Evolutionary conservation across 768 basidiomycete species (phyloP), one percentile per base, ranked within the genome.

Genomic region (Kwoniella shandongensis): DNA sequence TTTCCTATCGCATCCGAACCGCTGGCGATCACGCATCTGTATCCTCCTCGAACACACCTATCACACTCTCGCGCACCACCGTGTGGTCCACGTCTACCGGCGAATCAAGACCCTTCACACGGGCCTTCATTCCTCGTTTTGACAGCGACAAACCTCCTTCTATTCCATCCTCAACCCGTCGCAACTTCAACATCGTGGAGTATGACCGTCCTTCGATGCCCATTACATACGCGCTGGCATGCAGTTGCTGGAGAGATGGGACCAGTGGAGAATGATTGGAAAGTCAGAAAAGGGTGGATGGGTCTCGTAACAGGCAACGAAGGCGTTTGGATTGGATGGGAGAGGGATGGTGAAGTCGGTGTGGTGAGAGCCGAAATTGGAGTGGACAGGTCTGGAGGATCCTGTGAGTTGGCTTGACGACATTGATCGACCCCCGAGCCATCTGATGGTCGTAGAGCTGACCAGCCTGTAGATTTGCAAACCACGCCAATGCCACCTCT

Each of bases 241-340:
- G 51, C 58, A 1, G 11, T 51, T 1, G 22, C 38, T 1, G 54
- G 41, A n/a, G 27, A 44, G 13, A 13, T 38, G 22, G 62, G 51
- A 17, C 49, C 53, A 13, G 32, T 42, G 11, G 61, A 59, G 22
- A 46, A 38, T 18, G 58, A 56, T 6, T 44, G 52, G 48, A 57
- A 29, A 20, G 45, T 61, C 10, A 35, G 29, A 7, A 38, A 29
- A 39, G 70, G 67, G 1, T 72, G 70, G 70, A 54, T 66, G 35
- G 66, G 62, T 0, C 26, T 54, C 20, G 56, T 64, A 6, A 41
- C 25, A 4, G 58, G 52, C 4, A 55, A 62, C 44, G 38, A 62
- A 23, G 65, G 54, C 5, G 63, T 69, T 20, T 72, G 70, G 70
- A 52, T 63, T 1, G 70, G 63, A 3, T 63, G 57, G 54, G 63